Evolutionary conservation across 2,329 filamentous ascomycete genomes (phyloP).

Genomic region (Thelonectria discophora): DNA sequence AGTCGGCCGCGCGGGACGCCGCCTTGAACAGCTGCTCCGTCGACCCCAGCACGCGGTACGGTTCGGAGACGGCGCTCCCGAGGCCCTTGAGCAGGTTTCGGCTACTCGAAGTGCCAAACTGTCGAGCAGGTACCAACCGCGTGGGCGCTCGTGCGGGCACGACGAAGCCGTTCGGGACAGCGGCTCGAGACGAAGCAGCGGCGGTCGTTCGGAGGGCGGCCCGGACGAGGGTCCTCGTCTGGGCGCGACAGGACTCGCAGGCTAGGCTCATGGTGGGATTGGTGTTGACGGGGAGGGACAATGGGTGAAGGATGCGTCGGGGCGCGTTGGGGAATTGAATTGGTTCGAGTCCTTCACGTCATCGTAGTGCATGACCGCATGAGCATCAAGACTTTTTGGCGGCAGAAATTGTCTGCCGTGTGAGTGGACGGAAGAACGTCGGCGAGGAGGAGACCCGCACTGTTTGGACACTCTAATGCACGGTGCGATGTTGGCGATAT

Average conservation of each 20-base stretch:
- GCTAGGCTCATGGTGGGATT: conserved; percentile 48
- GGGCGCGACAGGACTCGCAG: conserved; percentile 58
- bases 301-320: conserved; percentile 4
- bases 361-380: conserved; percentile 43
- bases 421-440: conserved; percentile 43
- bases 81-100: conserved; percentile 48
- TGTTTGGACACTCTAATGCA: neutral
- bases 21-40: conserved; percentile 82
- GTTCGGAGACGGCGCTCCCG: conserved; percentile 48
- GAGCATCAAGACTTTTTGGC: conserved; percentile 36
- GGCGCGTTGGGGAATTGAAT: conserved; percentile 16
- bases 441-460: conserved; percentile 27
- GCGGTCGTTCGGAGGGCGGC: conserved; percentile 41
- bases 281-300: neutral
- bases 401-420: conserved; percentile 35
- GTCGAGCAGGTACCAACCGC: conserved; percentile 37
- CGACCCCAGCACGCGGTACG: conserved; percentile 80
- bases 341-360: conserved; percentile 42
- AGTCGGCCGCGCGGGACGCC: conserved; percentile 77
- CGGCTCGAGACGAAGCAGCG: conserved; percentile 40
- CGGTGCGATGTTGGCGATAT: neutral
- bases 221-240: conserved; percentile 53
- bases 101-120: conserved; percentile 49
- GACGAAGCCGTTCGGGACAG: conserved; percentile 38
- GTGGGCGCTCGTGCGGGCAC: conserved; percentile 23